Base-by-base conservation (phyloP, 2,329 filamentous ascomycete species). In the Scolecobasidium constrictum region DNA sequence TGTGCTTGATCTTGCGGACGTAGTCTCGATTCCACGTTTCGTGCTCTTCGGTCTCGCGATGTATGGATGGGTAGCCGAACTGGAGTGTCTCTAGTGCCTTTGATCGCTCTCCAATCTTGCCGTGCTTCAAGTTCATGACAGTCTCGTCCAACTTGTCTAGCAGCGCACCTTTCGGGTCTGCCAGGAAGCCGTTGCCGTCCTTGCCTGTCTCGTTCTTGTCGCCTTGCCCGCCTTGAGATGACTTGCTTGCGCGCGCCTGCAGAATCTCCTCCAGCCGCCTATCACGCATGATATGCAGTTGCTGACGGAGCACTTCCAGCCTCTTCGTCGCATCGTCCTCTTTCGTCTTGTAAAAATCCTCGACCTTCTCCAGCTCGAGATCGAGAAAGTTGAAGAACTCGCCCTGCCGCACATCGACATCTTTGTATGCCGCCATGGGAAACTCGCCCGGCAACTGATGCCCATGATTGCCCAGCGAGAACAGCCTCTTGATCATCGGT, bases 271-370 rank as follows among this genome's bases (percentile, higher is more conserved):
- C 73, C 20, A 86, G 72, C 17, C 90, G 78, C 12, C 83, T 76
- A 57, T 93, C 86, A 35, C 87, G 76, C 86, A 96, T 94, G 53
- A 93, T 83, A 56, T 94, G 88, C 22, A 98, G 71, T 58, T 98
- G 92, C 40, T 87, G 78, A 34, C 84, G 77, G 37, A 98, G 68
- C 3, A 82, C 60, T 1, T 68, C 65, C 18, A 95, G 66, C 2
- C 88, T 77, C 43, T 80, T 67, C 0, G 78, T 82, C 0, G 90
- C 86, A 56, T 95, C 86, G 20, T 84, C 74, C 57, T 98, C 92
- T 57, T 95, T 95, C 50, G 77, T 66, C 52, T 77, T 79, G 66
- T 96, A 96, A 56, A 98, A 98, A 0, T 69, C 64, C 57, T 98
- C 88, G 9, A 98, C 86, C 63, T 96, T 98, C n/a, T 80, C 72